Evolutionary conservation across 1,139 yeast genomes (phyloP), one percentile per base, ranked within the genome.

Genomic region (Trichomonascaceae sp.): DNA sequence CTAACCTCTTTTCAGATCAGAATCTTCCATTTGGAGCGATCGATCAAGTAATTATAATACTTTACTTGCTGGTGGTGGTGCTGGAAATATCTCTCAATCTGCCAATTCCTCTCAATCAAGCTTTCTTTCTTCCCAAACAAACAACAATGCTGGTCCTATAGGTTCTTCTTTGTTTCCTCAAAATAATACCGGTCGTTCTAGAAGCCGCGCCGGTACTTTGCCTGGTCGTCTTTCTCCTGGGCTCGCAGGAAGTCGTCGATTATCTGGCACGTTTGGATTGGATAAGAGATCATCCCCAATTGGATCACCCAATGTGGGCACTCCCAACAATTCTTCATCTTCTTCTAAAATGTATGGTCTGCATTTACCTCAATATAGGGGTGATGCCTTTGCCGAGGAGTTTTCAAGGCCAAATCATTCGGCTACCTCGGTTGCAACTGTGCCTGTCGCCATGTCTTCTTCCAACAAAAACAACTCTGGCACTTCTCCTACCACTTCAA

Each of bases 171-270:
- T 36, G 17, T 36, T 36, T 36, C n/a, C 41, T 36, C 17, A 13
- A 13, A 15, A 15, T 13, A 36, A 13, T 36, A 36, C 41, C 17
- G 41, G 41, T 15, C 41, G 41, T 24, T 59, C 64, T 19, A 68
- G 78, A 20, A 74, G 77, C 1, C 65, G 78, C 49, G 77, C 78
- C 4, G 78, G 77, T 15, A 74, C 78, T 32, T 64, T 74, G 49
- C 78, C 78, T 13, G 72, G 77, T 38, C 60, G 77, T 45, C 65
- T 73, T 20, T 67, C 74, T 45, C 70, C 73, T 15, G 65, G 65
- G 2, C 50, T 60, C 18, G 53, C 48, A 8, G 56, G 54, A 9
- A 43, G 36, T 20, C 24, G 30, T 15, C 47, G 30, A 9, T 9
- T 49, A 36, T 36, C 41, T 36, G 41, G 41, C 15, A 36, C 41